Evolutionary conservation across 1,284 basidiomycete species (phyloP).

Genomic region (Trichosporon faecale): DNA sequence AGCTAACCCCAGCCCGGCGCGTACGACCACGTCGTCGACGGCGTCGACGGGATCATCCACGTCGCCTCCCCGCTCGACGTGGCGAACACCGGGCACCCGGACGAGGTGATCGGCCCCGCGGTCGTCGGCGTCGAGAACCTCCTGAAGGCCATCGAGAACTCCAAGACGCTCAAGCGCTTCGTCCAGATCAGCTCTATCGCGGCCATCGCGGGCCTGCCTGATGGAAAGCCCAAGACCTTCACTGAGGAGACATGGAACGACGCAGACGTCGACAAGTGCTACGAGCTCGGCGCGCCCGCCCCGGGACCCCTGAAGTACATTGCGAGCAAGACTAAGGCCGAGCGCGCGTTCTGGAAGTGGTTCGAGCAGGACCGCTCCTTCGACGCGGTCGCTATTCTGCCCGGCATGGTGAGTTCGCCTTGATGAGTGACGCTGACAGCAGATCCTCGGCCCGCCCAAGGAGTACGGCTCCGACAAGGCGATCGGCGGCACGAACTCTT

Average conservation of each 20-base stretch:
- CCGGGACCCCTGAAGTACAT: slow-evolving; percentile 12
- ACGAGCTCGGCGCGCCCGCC: slow-evolving; percentile 9
- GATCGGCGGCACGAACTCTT: slow-evolving; percentile 5
- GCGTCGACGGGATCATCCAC: slow-evolving; percentile 60
- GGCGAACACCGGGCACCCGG: slow-evolving; percentile 5
- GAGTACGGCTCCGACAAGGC: slow-evolving; percentile 7
- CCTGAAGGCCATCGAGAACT: neutral
- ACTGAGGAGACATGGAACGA: slow-evolving; percentile 62
- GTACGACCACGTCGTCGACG: slow-evolving; percentile 66
- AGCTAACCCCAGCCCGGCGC: slow-evolving; percentile 56
- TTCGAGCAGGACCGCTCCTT: slow-evolving; percentile 21
- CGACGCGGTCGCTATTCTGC: slow-evolving; percentile 20
- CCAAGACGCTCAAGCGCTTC: slow-evolving; percentile 10
- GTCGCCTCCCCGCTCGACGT: slow-evolving; percentile 26
- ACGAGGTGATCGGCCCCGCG: slow-evolving; percentile 1
- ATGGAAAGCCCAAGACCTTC: slow-evolving; percentile 17
- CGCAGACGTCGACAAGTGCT: slow-evolving; percentile 25
- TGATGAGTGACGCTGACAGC: neutral
- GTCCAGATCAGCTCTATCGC: slow-evolving; percentile 14
- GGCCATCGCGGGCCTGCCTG: neutral
- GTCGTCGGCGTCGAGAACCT: slow-evolving; percentile 11
- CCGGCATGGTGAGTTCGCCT: slow-evolving; percentile 10
- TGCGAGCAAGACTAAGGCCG: slow-evolving; percentile 32
- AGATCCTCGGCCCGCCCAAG: slow-evolving; percentile 12
- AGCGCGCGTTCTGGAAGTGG: slow-evolving; percentile 36